phyloP scores from a whole-genome alignment of 495 filamentous ascomycete genomes.

The Venustampulla echinocandica region DNA sequence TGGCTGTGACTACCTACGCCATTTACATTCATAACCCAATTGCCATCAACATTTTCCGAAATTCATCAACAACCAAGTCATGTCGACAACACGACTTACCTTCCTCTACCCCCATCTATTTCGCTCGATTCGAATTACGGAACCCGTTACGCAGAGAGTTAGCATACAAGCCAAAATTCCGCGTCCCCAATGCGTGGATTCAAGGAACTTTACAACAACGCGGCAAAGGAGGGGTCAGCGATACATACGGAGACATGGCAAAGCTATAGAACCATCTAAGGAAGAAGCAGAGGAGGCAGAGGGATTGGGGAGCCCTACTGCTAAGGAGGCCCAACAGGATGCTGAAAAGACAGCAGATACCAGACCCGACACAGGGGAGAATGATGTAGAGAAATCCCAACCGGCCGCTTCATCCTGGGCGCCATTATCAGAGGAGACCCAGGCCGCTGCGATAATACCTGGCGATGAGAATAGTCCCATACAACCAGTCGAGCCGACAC shows the following conservation, averaged over 20 bases:
- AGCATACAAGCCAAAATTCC: slow-evolving; percentile 10
- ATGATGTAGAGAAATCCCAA: not conserved
- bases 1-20: no score
- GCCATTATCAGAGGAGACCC: slow-evolving; percentile 19
- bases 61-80: slow-evolving; percentile 26
- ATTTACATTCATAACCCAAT: not conserved
- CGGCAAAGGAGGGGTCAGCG: slow-evolving; percentile 17
- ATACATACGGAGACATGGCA: slow-evolving; percentile 49
- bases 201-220: slow-evolving; percentile 28
- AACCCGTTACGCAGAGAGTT: slow-evolving; percentile 8
- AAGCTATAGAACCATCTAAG: slow-evolving; percentile 50
- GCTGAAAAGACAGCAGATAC: slow-evolving; percentile 1
- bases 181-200: slow-evolving; percentile 6
- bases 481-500: not conserved
- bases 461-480: slow-evolving; percentile 10
- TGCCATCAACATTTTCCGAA: slow-evolving; percentile 13
- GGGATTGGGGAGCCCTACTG: not conserved
- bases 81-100: slow-evolving; percentile 60
- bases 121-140: slow-evolving; percentile 20
- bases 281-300: slow-evolving; percentile 19
- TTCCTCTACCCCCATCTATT: slow-evolving; percentile 71
- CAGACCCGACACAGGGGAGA: not conserved
- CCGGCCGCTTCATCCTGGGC: slow-evolving; percentile 7
- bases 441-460: slow-evolving; percentile 14
- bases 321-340: slow-evolving; percentile 7